Percentiles rank a stretch among this genome's conserved stretches.
phyloP scores from a whole-genome alignment of 176 grass and related monocot genomes.

The Oryza coarctata region DNA sequence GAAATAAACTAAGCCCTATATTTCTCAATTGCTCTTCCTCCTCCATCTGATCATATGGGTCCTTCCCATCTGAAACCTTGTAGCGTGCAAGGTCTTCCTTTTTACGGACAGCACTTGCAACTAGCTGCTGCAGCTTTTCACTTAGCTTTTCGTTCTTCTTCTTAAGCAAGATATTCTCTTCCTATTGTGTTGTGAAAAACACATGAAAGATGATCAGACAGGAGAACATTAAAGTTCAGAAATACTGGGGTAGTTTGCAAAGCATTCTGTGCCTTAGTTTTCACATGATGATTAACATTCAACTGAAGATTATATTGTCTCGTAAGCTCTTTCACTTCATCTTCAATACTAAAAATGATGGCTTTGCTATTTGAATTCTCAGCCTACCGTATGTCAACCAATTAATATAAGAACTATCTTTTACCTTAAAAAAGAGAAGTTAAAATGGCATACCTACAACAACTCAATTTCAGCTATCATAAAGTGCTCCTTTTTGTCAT shows the following conservation, averaged over 20 bases:
- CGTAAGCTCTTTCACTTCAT: slow-evolving; percentile 80
- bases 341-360: slow-evolving; percentile 71
- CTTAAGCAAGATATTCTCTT: slow-evolving; percentile 68
- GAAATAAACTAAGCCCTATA: too few species aligned
- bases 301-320: slow-evolving; percentile 86
- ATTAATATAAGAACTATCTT: slow-evolving; percentile 18
- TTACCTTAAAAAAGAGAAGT: slow-evolving; percentile 6
- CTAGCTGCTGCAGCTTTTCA: slow-evolving; percentile 60
- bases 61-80: slow-evolving; percentile 56
- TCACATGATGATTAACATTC: slow-evolving; percentile 90
- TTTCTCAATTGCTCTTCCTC: slow-evolving; percentile 66
- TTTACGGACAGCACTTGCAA: slow-evolving; percentile 47
- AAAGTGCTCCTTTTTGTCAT: slow-evolving; percentile 62
- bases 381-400: slow-evolving; percentile 46
- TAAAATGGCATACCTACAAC: slow-evolving; percentile 53
- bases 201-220: slow-evolving; percentile 20
- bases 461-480: slow-evolving; percentile 88
- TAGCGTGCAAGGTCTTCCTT: slow-evolving; percentile 81
- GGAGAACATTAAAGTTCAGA: slow-evolving; percentile 15
- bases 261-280: slow-evolving; percentile 85
- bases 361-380: slow-evolving; percentile 90
- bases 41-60: slow-evolving; percentile 58
- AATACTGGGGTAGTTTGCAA: neutral
- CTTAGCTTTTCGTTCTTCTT: slow-evolving; percentile 72
- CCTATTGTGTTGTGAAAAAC: slow-evolving; percentile 52